These are phyloP conservation scores for Kalmusia sp. DNA, from an alignment of 2,329 filamentous ascomycete genomes.

Conservation along the genomic window DNA sequence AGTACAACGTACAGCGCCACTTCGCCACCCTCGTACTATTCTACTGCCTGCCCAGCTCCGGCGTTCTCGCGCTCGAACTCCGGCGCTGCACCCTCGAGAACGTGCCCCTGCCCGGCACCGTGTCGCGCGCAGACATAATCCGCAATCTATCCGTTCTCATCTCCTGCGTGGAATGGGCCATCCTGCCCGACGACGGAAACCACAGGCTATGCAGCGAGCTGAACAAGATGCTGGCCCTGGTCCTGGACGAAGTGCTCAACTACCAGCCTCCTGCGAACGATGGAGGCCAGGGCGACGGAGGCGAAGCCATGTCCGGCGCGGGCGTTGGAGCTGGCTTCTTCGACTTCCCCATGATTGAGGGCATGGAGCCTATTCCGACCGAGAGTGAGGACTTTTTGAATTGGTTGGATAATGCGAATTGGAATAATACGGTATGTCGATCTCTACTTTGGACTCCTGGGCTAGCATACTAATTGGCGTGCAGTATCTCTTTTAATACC, in stretches of 20 bases:
- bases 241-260: slow-evolving; percentile 46
- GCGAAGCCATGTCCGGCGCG: slow-evolving; percentile 7
- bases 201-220: slow-evolving; percentile 44
- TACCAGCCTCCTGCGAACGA: slow-evolving; percentile 36
- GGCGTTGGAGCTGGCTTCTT: slow-evolving; percentile 37
- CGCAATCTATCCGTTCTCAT: slow-evolving; percentile 46
- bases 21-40: slow-evolving; percentile 44
- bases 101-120: slow-evolving; percentile 33
- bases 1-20: slow-evolving; percentile 38
- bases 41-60: slow-evolving; percentile 44
- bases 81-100: slow-evolving; percentile 42
- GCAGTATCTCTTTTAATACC: slow-evolving; percentile 16
- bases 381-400: slow-evolving; percentile 44
- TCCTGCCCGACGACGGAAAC: slow-evolving; percentile 43
- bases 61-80: slow-evolving; percentile 43
- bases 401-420: slow-evolving; percentile 47
- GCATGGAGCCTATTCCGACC: slow-evolving; percentile 45
- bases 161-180: slow-evolving; percentile 43
- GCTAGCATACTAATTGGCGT: background rate
- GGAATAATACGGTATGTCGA: slow-evolving; percentile 37
- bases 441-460: background rate
- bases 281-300: slow-evolving; percentile 17
- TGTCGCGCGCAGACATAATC: slow-evolving; percentile 44
- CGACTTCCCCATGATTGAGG: slow-evolving; percentile 43
- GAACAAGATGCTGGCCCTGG: slow-evolving; percentile 44